Percentiles rank a stretch among this genome's conserved stretches.
Conservation (phyloP, 2,329 filamentous ascomycete species). For the Helotiales sp. region DNA sequence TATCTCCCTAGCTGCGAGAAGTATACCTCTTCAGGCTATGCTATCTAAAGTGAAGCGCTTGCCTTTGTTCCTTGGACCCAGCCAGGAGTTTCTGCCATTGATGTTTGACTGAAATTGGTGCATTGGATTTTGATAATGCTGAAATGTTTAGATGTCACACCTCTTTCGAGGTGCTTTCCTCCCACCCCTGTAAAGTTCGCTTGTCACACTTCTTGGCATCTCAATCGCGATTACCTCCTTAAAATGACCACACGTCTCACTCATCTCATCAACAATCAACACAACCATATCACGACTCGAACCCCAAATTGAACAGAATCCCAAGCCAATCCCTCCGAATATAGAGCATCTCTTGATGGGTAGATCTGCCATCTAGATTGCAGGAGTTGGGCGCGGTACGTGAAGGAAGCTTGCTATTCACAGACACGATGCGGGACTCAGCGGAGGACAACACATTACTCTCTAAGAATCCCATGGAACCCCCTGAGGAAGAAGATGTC, state of each 20-base stretch:
- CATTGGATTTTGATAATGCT: background rate
- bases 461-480: background rate
- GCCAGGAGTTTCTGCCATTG: too few relatives aligned
- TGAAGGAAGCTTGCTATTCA: background rate
- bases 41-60: too few relatives aligned
- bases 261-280: background rate
- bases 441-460: slow-evolving; percentile 9
- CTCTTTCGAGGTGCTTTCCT: background rate
- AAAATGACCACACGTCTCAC: background rate
- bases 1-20: too few relatives aligned
- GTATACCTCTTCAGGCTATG: too few relatives aligned
- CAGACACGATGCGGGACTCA: slow-evolving; percentile 4
- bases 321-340: background rate
- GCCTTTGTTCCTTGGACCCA: too few relatives aligned
- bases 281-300: background rate
- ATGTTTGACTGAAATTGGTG: too few relatives aligned
- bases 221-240: background rate
- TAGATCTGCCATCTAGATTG: background rate
- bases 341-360: background rate
- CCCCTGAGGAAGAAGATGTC: slow-evolving; percentile 7
- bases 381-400: background rate
- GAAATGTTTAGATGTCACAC: background rate
- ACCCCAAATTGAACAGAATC: background rate
- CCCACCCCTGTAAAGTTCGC: background rate
- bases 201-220: background rate